Percentiles rank a stretch among this genome's conserved stretches.
phyloP scores from a whole-genome alignment of 108 stramenopile species.

The Phaeodactylum tricornutum region DNA sequence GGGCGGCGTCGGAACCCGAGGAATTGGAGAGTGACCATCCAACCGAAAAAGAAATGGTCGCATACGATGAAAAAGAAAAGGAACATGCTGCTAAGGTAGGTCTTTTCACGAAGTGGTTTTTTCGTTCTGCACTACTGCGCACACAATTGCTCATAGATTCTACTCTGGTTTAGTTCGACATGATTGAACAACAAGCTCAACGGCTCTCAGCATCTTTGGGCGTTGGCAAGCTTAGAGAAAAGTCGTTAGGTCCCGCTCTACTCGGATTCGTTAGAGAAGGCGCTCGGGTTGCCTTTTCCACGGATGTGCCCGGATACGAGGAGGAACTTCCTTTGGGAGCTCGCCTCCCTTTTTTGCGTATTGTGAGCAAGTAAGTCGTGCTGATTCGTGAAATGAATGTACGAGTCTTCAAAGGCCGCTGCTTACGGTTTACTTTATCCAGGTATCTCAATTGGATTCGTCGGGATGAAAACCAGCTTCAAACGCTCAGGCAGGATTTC shows the following conservation, averaged over 20 bases:
- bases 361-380: slow-evolving; percentile 41
- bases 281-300: slow-evolving; percentile 64
- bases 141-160: background rate
- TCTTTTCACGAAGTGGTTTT: background rate
- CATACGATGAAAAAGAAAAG: slow-evolving; percentile 27
- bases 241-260: slow-evolving; percentile 41
- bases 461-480: slow-evolving; percentile 36
- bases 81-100: background rate
- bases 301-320: slow-evolving; percentile 37
- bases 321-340: slow-evolving; percentile 56
- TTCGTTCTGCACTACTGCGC: background rate
- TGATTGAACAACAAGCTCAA: slow-evolving; percentile 49
- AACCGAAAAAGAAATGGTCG: slow-evolving; percentile 63
- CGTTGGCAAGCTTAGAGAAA: slow-evolving; percentile 47
- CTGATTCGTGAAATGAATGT: background rate
- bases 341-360: slow-evolving; percentile 61
- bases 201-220: slow-evolving; percentile 59
- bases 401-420: background rate
- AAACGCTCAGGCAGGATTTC: slow-evolving; percentile 30
- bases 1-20: slow-evolving; percentile 66
- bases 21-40: slow-evolving; percentile 42
- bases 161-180: slow-evolving; percentile 15
- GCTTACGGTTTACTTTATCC: background rate
- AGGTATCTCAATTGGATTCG: slow-evolving; percentile 41
- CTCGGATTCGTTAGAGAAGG: slow-evolving; percentile 70